Base-by-base conservation (phyloP, 1,284 basidiomycete species). In the Moniliophthora roreri region DNA sequence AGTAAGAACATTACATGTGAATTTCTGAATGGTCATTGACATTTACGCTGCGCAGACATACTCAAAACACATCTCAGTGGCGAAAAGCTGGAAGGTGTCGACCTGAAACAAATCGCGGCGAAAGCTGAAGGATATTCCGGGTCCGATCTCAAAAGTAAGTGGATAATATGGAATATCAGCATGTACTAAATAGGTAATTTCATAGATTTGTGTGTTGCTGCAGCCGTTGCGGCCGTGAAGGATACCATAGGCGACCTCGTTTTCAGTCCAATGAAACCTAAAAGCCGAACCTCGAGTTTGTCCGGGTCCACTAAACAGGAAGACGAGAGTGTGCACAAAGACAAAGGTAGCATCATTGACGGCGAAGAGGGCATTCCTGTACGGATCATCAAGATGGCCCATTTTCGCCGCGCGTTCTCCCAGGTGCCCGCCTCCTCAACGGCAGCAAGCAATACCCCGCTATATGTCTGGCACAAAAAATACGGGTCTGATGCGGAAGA, bases 141-240 rank as follows among this genome's bases (percentile, higher is more conserved):
- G 7, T 60, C 58, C 6, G 58, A 60, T 48, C 51, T 60, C 24
- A 60, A 60, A 48, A 58, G 57, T 56, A 40, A 58, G 57, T 28
- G 8, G 11, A 2, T 32, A 7, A 10, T 11, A 8, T 37, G 18
- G 3, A 4, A 4, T 20, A 6, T 32, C 28, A 5, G 5, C n/a
- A 18, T 37, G 2, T 48, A 36, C 28, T 10, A 18, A 10, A 37
- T 8, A 48, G 36, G n/a, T n/a, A n/a, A n/a, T n/a, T 4, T 21
- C 8, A 2, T 21, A 48, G 47, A 48, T 37, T 35, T 48, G 5
- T 48, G 47, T 37, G 47, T 48, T 6, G 18, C 26, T 16, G 47
- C 47, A 3, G 47, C 47, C 9, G 20, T 37, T 4, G 28, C 26
- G 15, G n/a, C 47, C 18, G 47, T 36, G 3, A 48, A 48, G 32